Percentiles rank a stretch among this genome's conserved stretches.
Evolutionary conservation across 805 yeast species (phyloP).

Genomic region (Brettanomyces bruxellensis): DNA sequence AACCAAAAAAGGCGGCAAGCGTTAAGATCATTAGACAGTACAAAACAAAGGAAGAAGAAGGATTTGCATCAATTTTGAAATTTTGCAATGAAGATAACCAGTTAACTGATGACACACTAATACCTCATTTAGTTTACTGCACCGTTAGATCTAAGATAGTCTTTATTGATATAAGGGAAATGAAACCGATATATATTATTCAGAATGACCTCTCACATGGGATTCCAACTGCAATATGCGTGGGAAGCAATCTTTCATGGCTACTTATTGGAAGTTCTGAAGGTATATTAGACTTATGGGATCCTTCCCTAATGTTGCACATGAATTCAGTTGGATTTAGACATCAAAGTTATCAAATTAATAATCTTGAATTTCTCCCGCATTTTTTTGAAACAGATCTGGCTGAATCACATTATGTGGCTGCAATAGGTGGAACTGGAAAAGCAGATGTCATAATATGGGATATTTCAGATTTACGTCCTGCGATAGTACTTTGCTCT

Average conservation of each 20-base stretch:
- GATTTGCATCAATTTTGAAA: slow-evolving; percentile 34
- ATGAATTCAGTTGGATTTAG: slow-evolving; percentile 57
- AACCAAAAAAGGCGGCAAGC: slow-evolving; percentile 7
- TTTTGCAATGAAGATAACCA: slow-evolving; percentile 19
- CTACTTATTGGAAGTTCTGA: slow-evolving; percentile 63
- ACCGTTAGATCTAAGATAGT: slow-evolving; percentile 47
- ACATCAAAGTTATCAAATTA: slow-evolving; percentile 33
- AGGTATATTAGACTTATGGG: slow-evolving; percentile 79
- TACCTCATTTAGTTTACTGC: slow-evolving; percentile 18
- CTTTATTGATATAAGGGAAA: slow-evolving; percentile 48
- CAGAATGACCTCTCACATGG: slow-evolving; percentile 62
- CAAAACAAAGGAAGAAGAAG: slow-evolving; percentile 26
- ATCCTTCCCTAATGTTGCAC: slow-evolving; percentile 53
- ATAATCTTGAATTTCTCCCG: slow-evolving; percentile 37
- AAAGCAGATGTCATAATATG: slow-evolving; percentile 57
- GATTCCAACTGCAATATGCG: slow-evolving; percentile 45
- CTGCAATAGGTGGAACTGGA: slow-evolving; percentile 61
- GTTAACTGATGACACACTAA: too few species aligned
- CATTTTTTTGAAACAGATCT: slow-evolving; percentile 24
- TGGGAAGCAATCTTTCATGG: slow-evolving; percentile 51
- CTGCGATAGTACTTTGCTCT: slow-evolving; percentile 27
- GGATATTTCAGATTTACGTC: slow-evolving; percentile 61
- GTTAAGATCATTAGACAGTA: slow-evolving; percentile 31
- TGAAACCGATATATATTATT: slow-evolving; percentile 34
- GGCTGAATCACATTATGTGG: slow-evolving; percentile 34